Evolutionary conservation across 495 filamentous ascomycete species (phyloP), one percentile per base, ranked within the genome.

Genomic region (Chaetomium tenue): DNA sequence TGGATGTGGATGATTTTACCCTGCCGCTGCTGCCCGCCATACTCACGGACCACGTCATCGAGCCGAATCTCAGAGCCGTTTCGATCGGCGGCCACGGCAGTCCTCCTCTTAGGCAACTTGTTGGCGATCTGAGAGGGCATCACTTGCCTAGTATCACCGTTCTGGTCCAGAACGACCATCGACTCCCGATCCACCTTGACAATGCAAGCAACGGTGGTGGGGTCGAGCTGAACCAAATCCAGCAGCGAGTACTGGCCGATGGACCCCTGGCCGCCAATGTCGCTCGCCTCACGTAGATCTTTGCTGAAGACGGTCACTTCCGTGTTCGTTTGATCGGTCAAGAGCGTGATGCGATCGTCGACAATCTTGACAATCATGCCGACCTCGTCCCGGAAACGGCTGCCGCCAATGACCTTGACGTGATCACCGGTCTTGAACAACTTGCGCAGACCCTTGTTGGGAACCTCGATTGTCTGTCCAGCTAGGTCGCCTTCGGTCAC

Each of bases 261-360:
- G 53, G 88, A 86, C 12, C 87, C 87, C 64, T 90, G 85, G 50
- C 88, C 90, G 60, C 90, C 92, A 67, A 92, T 89, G 68, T 99
- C 94, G 52, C 88, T 89, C 47, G 95, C 94, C 74, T 96, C 89
- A 63, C 94, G 85, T 44, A 99, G 81, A 75, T 99, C 95, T 70
- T 96, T 97, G 77, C 93, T 97, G 79, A 99, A 99, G 3, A 99
- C 93, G 0, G 93, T 97, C 63, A 99, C 91, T 74, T 98, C 95
- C 59, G 88, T 86, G 77, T 92, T 92, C 58, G 83, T 92, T 69
- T 92, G 88, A 76, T 99, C 95, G 59, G 88, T 95, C 33, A 98
- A 77, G 59, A 99, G 77, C 2, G 95, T 98, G 52, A 99, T 92
- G 23, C 88, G 86, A 73, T 98, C 95, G 33, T 92, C 89, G 64